Evolutionary conservation across 345 rosid species (phyloP).

Genomic region (Boechera divaricarpa): DNA sequence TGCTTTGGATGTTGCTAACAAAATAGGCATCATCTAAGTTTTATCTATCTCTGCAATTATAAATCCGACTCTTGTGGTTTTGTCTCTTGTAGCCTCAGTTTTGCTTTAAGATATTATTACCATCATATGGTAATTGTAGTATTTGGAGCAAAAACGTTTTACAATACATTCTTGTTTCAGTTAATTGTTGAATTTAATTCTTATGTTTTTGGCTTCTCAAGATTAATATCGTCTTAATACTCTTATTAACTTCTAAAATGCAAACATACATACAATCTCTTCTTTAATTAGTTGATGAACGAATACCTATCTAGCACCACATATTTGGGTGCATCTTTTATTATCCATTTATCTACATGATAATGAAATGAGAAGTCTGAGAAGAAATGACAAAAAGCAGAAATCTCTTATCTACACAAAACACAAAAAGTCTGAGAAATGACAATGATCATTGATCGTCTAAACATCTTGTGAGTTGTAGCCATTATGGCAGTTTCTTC

Average conservation of each 20-base stretch:
- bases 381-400: background rate
- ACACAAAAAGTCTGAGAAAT: background rate
- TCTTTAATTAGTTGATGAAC: background rate
- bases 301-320: background rate
- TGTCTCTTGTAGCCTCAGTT: constrained; percentile 40
- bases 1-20: constrained; percentile 79
- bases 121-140: constrained; percentile 14
- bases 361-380: background rate
- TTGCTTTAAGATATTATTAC: constrained; percentile 34
- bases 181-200: constrained; percentile 17
- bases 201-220: background rate
- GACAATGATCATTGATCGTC: constrained; percentile 13
- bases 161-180: constrained; percentile 25
- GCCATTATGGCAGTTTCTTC: constrained; percentile 61
- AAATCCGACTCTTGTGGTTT: constrained; percentile 37
- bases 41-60: constrained; percentile 25
- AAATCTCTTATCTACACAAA: constrained; percentile 29
- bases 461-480: constrained; percentile 12
- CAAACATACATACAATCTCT: background rate
- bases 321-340: background rate
- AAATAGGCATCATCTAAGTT: constrained; percentile 76
- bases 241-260: background rate
- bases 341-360: constrained; percentile 29
- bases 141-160: constrained; percentile 23
- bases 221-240: background rate